Conservation (phyloP, 169 alveolate species). For the Cystoisospora suis region DNA sequence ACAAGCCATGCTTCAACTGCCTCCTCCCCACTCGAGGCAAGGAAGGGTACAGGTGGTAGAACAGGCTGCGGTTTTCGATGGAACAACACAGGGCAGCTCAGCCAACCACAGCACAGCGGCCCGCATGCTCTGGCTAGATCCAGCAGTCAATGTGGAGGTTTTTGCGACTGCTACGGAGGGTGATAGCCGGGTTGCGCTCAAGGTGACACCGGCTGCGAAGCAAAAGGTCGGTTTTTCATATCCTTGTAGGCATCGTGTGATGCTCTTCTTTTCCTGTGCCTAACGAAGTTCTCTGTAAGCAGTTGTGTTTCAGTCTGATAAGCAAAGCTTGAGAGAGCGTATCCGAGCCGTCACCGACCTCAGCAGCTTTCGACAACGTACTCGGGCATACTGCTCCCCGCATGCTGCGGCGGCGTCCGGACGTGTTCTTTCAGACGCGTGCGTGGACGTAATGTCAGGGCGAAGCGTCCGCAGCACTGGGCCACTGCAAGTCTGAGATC, state of each 20-base stretch:
- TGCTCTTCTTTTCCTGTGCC: no score
- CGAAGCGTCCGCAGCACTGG: no score
- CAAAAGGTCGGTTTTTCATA: neutral
- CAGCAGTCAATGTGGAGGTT: slow-evolving; percentile 23
- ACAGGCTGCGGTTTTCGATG: neutral
- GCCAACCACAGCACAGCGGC: neutral
- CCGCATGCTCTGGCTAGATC: slow-evolving; percentile 42
- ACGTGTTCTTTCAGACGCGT: no score
- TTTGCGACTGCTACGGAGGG: slow-evolving; percentile 1
- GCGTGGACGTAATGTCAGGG: no score
- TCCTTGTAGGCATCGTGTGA: neutral
- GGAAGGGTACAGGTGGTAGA: neutral
- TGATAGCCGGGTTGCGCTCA: neutral
- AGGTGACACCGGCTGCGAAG: slow-evolving; percentile 15
- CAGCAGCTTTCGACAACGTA: no score
- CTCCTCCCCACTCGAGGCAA: neutral
- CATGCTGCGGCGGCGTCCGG: no score
- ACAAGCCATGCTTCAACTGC: neutral
- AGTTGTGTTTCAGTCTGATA: no score
- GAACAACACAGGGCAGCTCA: neutral
- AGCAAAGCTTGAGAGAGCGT: no score
- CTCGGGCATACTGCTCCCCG: no score
- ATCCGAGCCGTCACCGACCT: no score
- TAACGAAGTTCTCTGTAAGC: no score
- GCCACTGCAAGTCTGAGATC: no score